Conservation (phyloP, 2,329 filamentous ascomycete species). For the Aspergillus awamori region DNA sequence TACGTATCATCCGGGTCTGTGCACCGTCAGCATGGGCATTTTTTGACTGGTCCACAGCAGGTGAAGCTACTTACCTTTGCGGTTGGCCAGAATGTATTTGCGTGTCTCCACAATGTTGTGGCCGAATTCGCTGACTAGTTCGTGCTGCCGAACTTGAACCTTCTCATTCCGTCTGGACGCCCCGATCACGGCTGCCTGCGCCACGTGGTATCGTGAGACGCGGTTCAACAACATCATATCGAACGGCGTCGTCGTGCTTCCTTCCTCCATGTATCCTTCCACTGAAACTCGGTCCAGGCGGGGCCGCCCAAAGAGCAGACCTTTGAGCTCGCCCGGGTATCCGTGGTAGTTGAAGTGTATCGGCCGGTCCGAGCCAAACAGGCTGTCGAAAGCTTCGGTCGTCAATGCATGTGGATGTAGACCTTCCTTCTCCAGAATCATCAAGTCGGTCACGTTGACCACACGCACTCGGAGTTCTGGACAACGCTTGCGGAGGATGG, state of each 20-base stretch:
- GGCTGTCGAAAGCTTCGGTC: slow-evolving; percentile 53
- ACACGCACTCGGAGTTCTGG: slow-evolving; percentile 62
- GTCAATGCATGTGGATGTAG: slow-evolving; percentile 63
- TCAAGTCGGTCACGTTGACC: slow-evolving; percentile 67
- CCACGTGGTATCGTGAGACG: slow-evolving; percentile 64
- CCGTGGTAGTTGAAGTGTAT: slow-evolving; percentile 71
- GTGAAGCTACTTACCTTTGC: slow-evolving; percentile 52
- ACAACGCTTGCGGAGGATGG: slow-evolving; percentile 54
- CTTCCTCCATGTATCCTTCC: slow-evolving; percentile 66
- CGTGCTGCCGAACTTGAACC: slow-evolving; percentile 50
- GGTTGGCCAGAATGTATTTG: slow-evolving; percentile 56
- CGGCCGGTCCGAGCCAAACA: slow-evolving; percentile 60
- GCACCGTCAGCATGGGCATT: not conserved
- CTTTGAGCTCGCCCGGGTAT: slow-evolving; percentile 63
- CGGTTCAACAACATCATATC: slow-evolving; percentile 69
- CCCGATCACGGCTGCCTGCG: slow-evolving; percentile 56
- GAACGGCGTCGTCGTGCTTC: slow-evolving; percentile 68
- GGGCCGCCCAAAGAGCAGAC: slow-evolving; percentile 62
- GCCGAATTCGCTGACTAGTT: slow-evolving; percentile 53
- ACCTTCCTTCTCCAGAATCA: slow-evolving; percentile 61
- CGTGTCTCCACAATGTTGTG: slow-evolving; percentile 53
- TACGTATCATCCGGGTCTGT: slow-evolving; percentile 58
- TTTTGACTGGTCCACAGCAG: not conserved
- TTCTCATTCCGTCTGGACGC: slow-evolving; percentile 53
- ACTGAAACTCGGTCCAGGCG: slow-evolving; percentile 57